Evolutionary conservation across 306 rosid species (phyloP).

Genomic region (Quercus wislizeni): DNA sequence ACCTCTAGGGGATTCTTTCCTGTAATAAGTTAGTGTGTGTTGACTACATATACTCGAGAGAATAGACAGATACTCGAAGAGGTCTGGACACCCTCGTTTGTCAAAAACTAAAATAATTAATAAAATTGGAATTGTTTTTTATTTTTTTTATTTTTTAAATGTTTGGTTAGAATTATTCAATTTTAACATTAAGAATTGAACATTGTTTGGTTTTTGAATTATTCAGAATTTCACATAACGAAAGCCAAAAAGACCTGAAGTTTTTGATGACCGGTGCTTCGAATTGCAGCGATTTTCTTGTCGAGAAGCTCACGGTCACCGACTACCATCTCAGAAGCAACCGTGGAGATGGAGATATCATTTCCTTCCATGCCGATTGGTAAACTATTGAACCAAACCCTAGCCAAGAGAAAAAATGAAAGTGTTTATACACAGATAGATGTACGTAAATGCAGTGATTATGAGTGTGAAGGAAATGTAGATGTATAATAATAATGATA

Average conservation of each 20-base stretch:
- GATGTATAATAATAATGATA: not conserved
- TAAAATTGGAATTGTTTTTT: too few relatives aligned
- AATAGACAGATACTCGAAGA: too few relatives aligned
- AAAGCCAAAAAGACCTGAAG: slow-evolving; percentile 50
- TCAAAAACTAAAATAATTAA: too few relatives aligned
- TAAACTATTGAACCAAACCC: slow-evolving; percentile 33
- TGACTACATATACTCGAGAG: too few relatives aligned
- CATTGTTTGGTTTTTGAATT: not conserved
- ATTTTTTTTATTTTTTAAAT: too few relatives aligned
- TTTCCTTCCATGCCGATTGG: slow-evolving; percentile 39
- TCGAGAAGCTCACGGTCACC: slow-evolving; percentile 39
- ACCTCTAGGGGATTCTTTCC: too few relatives aligned
- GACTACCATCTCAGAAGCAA: slow-evolving; percentile 27
- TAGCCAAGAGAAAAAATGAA: not conserved
- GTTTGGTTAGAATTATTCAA: too few relatives aligned
- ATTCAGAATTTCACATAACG: not conserved
- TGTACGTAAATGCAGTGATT: not conserved
- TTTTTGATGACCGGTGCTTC: slow-evolving; percentile 52
- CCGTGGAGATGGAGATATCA: not conserved
- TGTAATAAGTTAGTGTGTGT: too few relatives aligned
- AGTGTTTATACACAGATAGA: not conserved
- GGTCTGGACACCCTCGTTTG: accelerated
- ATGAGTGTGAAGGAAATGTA: not conserved
- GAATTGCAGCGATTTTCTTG: slow-evolving; percentile 51
- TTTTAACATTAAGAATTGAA: not conserved